Conservation (phyloP, 192 early-diverging fungal genomes). For the Coemansia sp. region DNA sequence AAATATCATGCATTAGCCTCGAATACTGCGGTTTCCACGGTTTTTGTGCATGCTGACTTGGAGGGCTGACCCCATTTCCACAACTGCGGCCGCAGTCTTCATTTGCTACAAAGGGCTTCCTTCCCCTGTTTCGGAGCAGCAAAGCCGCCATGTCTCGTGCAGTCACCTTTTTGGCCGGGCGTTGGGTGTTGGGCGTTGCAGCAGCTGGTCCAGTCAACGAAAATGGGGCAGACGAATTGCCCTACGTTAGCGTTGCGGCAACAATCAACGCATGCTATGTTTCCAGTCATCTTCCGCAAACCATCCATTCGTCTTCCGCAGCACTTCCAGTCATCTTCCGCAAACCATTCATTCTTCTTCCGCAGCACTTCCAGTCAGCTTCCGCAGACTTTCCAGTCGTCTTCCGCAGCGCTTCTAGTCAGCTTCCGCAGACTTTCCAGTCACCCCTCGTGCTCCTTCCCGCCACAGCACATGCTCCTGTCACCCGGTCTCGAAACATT, state of each 20-base stretch:
- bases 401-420: background rate
- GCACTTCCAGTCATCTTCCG: too few relatives aligned
- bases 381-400: background rate
- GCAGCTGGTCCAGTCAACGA: too few relatives aligned
- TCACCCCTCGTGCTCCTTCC: background rate
- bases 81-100: background rate
- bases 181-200: too few relatives aligned
- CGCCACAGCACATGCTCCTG: too few relatives aligned
- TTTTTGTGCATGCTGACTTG: background rate
- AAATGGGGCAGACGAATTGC: too few relatives aligned
- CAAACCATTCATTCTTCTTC: background rate
- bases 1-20: too few relatives aligned
- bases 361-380: background rate
- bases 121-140: background rate
- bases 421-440: background rate
- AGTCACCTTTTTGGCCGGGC: too few relatives aligned
- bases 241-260: too few relatives aligned
- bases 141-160: too few relatives aligned
- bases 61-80: background rate
- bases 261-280: background rate
- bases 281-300: background rate
- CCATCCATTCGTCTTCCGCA: background rate
- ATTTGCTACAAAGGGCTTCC: background rate
- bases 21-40: background rate
- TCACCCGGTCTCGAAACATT: too few relatives aligned